Conservation (phyloP, 2,329 filamentous ascomycete species). For the Cladosporium sp. region DNA sequence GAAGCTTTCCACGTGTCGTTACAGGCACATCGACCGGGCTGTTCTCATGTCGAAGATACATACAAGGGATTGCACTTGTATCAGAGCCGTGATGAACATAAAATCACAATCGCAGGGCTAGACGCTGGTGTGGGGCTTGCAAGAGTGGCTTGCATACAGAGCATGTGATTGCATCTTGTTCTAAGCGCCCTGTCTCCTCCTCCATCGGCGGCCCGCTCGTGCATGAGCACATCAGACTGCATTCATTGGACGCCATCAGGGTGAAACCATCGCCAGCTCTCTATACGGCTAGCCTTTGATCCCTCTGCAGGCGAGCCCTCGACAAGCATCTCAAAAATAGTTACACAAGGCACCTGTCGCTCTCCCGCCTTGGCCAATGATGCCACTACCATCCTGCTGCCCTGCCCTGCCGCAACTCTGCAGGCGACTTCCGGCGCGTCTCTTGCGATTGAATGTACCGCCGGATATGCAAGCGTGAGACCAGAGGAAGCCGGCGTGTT, state of each 20-base stretch:
- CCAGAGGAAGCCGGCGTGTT: slow-evolving; percentile 16
- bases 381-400: neutral
- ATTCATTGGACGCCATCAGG: slow-evolving; percentile 8
- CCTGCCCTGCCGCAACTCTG: neutral
- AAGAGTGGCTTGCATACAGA: neutral
- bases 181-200: slow-evolving; percentile 16
- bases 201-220: slow-evolving; percentile 10
- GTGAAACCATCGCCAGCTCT: slow-evolving; percentile 7
- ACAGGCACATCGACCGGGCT: neutral
- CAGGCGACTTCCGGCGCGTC: slow-evolving; percentile 18
- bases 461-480: slow-evolving; percentile 15
- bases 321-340: slow-evolving; percentile 16
- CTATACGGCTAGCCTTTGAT: neutral
- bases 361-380: slow-evolving; percentile 19
- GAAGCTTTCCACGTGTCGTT: neutral
- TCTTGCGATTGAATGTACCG: slow-evolving; percentile 4
- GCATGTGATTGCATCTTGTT: neutral
- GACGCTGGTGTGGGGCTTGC: neutral
- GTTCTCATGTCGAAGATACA: neutral
- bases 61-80: neutral
- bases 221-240: slow-evolving; percentile 14
- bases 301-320: slow-evolving; percentile 15
- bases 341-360: slow-evolving; percentile 10
- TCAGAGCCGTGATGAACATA: neutral
- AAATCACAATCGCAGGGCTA: neutral